Percentiles rank a stretch among this genome's conserved stretches.
Conservation (phyloP, 1,139 yeast genomes). For the Sugiyamaella japonica region DNA sequence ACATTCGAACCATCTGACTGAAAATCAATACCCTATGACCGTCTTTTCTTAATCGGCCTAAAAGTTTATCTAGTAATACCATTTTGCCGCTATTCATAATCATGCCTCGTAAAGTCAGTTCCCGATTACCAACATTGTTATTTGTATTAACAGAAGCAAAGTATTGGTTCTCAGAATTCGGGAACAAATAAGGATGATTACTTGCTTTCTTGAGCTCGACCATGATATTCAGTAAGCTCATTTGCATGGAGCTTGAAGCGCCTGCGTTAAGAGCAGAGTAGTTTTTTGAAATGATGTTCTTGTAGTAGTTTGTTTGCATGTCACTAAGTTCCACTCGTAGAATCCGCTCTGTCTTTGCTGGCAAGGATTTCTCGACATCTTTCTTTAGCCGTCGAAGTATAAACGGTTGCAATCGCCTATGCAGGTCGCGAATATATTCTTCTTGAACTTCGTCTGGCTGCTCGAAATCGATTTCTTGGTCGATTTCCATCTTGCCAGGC, state of each 20-base stretch:
- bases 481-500: slow-evolving; percentile 91
- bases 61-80: slow-evolving; percentile 88
- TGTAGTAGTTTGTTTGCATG: slow-evolving; percentile 91
- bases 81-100: slow-evolving; percentile 98
- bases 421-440: slow-evolving; percentile 80
- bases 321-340: slow-evolving; percentile 93
- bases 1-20: slow-evolving; percentile 95
- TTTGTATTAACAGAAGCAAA: slow-evolving; percentile 52
- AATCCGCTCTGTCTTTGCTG: slow-evolving; percentile 92
- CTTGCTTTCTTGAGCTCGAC: slow-evolving; percentile 95
- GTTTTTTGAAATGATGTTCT: slow-evolving; percentile 87
- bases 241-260: slow-evolving; percentile 68
- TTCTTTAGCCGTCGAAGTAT: slow-evolving; percentile 90
- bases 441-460: slow-evolving; percentile 86
- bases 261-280: slow-evolving; percentile 91
- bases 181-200: slow-evolving; percentile 94
- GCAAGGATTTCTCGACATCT: slow-evolving; percentile 95
- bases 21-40: slow-evolving; percentile 95
- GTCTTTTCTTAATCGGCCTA: slow-evolving; percentile 81
- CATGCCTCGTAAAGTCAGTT: slow-evolving; percentile 80
- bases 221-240: slow-evolving; percentile 87
- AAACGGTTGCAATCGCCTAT: slow-evolving; percentile 81
- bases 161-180: slow-evolving; percentile 86
- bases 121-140: slow-evolving; percentile 46
- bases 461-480: slow-evolving; percentile 93